phyloP scores from a whole-genome alignment of 345 rosid genomes.

The Eucalyptus virginea region DNA sequence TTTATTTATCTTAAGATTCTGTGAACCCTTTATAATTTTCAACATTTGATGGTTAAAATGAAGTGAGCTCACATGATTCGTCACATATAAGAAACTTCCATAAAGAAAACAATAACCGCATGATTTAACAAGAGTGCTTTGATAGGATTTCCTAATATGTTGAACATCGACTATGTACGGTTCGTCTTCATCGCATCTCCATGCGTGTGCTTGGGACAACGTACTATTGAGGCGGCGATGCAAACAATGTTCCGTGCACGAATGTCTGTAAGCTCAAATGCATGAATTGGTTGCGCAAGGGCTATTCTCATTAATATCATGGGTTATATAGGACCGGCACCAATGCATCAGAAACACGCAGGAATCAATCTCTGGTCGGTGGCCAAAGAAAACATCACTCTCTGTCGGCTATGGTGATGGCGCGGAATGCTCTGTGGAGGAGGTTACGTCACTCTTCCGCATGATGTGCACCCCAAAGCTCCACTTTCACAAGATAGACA shows the following conservation, averaged over 20 bases:
- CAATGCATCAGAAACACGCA: background rate
- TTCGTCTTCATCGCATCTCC: background rate
- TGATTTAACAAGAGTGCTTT: background rate
- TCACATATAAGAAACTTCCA: background rate
- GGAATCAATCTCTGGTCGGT: background rate
- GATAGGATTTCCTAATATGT: background rate
- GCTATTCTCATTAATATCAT: background rate
- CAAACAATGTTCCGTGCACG: background rate
- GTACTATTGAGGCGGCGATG: background rate
- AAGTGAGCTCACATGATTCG: background rate
- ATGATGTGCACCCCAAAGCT: background rate
- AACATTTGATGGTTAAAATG: background rate
- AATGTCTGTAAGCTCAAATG: background rate
- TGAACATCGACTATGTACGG: background rate
- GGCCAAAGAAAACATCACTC: background rate
- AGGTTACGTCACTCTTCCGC: background rate
- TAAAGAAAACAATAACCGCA: no score
- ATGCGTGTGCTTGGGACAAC: background rate
- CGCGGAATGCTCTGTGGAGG: background rate
- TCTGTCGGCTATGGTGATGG: background rate
- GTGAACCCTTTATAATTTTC: background rate
- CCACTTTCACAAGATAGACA: background rate
- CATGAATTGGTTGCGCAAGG: background rate
- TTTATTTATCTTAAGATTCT: accelerated
- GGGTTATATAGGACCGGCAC: background rate